Evolutionary conservation across 148 eudicot genomes (phyloP).

Genomic region (Amaranthus hypochondriacus): DNA sequence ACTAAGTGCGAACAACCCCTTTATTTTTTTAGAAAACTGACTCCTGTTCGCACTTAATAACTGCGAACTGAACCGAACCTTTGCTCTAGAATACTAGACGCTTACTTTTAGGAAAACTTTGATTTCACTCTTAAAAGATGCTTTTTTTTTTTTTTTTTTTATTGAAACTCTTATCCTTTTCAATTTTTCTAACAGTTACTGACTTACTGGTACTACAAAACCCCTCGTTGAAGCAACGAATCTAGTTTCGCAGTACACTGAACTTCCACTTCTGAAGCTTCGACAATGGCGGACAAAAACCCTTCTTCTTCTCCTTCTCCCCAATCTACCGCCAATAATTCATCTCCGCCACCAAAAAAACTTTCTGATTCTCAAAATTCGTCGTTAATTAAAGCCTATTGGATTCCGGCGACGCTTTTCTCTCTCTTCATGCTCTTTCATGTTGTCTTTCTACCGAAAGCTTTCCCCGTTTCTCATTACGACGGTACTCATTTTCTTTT

Average conservation of each 20-base stretch:
- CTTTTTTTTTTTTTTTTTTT: too few relatives aligned
- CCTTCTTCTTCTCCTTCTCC: conserved; percentile 11
- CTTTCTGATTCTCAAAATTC: conserved; percentile 17
- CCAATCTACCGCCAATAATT: neutral
- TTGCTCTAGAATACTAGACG: too few relatives aligned
- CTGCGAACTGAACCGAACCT: too few relatives aligned
- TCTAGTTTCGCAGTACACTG: neutral
- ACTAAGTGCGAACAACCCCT: too few relatives aligned
- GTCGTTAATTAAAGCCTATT: conserved; percentile 48
- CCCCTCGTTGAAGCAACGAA: neutral
- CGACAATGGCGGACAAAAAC: conserved; percentile 20
- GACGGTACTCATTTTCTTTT: conserved; percentile 39
- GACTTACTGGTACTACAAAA: too few relatives aligned
- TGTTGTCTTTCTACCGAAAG: conserved; percentile 51
- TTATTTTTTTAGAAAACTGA: too few relatives aligned
- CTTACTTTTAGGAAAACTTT: too few relatives aligned
- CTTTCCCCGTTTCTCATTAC: conserved; percentile 71
- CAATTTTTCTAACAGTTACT: too few relatives aligned
- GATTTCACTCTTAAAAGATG: too few relatives aligned
- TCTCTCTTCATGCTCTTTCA: conserved; percentile 53
- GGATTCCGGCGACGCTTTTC: conserved; percentile 57
- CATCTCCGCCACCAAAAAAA: conserved; percentile 13
- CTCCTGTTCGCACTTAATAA: too few relatives aligned
- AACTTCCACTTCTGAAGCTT: neutral
- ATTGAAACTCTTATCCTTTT: too few relatives aligned